Evolutionary conservation across 1,139 yeast genomes (phyloP).

Genomic region (Spathaspora sp.): DNA sequence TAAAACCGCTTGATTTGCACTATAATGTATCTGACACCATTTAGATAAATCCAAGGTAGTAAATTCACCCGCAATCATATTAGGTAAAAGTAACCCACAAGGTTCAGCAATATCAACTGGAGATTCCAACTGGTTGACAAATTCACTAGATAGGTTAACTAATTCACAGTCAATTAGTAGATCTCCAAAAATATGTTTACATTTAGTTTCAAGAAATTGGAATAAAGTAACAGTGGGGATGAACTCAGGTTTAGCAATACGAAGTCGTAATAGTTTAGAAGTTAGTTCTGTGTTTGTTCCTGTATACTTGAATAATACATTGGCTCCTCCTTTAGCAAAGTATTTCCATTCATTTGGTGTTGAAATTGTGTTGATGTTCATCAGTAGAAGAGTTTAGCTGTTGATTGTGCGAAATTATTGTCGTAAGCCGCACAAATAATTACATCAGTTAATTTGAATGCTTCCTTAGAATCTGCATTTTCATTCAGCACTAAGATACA

Average conservation of each 20-base stretch:
- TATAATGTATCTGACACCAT: slow-evolving; percentile 35
- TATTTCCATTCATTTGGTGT: slow-evolving; percentile 42
- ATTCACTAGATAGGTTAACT: slow-evolving; percentile 35
- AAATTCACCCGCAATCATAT: slow-evolving; percentile 35
- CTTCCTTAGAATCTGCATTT: no score
- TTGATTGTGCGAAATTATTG: no score
- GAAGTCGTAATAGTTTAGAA: slow-evolving; percentile 35
- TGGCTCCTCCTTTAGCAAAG: slow-evolving; percentile 49
- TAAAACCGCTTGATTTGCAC: slow-evolving; percentile 23
- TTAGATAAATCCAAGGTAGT: slow-evolving; percentile 29
- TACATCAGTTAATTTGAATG: no score
- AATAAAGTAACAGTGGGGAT: slow-evolving; percentile 44
- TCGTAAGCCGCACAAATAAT: no score
- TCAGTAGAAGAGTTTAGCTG: slow-evolving; percentile 10
- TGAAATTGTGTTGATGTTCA: slow-evolving; percentile 46
- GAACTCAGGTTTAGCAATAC: slow-evolving; percentile 29
- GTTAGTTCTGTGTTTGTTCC: slow-evolving; percentile 41
- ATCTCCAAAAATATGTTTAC: slow-evolving; percentile 40
- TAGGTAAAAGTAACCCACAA: slow-evolving; percentile 43
- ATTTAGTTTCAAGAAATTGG: slow-evolving; percentile 43
- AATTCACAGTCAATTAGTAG: slow-evolving; percentile 38
- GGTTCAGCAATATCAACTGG: slow-evolving; percentile 34
- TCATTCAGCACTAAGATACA: no score
- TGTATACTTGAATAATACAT: slow-evolving; percentile 41
- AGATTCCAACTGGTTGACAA: slow-evolving; percentile 30